Percentiles rank a stretch among this genome's conserved stretches.
phyloP scores from a whole-genome alignment of 495 filamentous ascomycete species.

The Neurospora pannonica region DNA sequence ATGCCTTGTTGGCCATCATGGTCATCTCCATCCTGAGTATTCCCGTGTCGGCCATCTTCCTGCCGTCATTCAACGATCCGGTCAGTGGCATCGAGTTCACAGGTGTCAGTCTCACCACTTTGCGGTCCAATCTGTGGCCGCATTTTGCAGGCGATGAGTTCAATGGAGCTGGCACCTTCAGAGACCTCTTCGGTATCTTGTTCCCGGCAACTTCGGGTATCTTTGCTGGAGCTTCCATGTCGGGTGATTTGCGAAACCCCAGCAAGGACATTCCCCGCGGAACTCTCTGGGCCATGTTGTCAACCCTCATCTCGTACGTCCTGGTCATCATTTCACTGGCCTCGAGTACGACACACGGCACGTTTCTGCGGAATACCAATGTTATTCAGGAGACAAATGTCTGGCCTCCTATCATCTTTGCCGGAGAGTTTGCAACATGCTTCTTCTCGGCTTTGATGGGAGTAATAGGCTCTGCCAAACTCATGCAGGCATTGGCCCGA shows the following conservation, averaged over 20 bases:
- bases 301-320: constrained; percentile 69
- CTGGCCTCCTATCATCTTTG: constrained; percentile 61
- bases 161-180: constrained; percentile 60
- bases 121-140: constrained; percentile 63
- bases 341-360: constrained; percentile 61
- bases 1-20: constrained; percentile 66
- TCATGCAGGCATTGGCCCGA: constrained; percentile 73
- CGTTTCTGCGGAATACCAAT: constrained; percentile 66
- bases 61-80: constrained; percentile 55
- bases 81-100: constrained; percentile 63
- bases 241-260: constrained; percentile 72
- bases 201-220: constrained; percentile 71
- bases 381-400: constrained; percentile 71
- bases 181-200: constrained; percentile 77
- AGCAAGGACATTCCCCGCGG: constrained; percentile 79
- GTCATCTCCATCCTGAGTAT: constrained; percentile 72
- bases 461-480: constrained; percentile 78
- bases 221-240: constrained; percentile 79
- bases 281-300: constrained; percentile 63
- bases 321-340: constrained; percentile 75
- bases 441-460: constrained; percentile 86
- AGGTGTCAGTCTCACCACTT: constrained; percentile 57
- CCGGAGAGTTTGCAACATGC: constrained; percentile 72
- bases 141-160: constrained; percentile 28
- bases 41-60: constrained; percentile 60